Conservation (phyloP, 352 stramenopile species). For the Phytophthora pisi region DNA sequence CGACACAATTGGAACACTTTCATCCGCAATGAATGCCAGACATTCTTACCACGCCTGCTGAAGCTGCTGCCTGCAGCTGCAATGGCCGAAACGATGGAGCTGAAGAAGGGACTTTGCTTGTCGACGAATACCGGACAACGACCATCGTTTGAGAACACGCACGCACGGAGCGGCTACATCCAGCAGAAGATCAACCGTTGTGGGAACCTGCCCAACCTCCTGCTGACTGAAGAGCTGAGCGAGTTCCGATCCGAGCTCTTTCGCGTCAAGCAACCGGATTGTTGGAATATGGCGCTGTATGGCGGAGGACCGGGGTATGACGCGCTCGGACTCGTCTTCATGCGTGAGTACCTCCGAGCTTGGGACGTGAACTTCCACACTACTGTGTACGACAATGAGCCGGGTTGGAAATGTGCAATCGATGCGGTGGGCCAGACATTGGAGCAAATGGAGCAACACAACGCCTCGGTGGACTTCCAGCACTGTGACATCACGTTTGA, state of each 20-base stretch:
- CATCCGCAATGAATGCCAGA: constrained; percentile 41
- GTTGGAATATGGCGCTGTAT: constrained; percentile 62
- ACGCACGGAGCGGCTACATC: constrained; percentile 70
- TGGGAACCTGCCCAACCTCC: constrained; percentile 64
- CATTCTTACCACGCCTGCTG: constrained; percentile 49
- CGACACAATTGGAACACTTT: constrained; percentile 64
- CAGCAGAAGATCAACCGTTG: constrained; percentile 74
- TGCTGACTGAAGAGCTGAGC: constrained; percentile 57
- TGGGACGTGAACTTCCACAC: constrained; percentile 49
- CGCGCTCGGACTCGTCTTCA: constrained; percentile 54
- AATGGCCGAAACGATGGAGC: constrained; percentile 49
- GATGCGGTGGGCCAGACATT: constrained; percentile 40
- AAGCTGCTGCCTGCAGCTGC: constrained; percentile 34
- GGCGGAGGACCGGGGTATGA: constrained; percentile 70
- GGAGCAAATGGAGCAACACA: constrained; percentile 19
- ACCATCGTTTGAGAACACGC: constrained; percentile 63
- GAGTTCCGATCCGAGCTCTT: constrained; percentile 63
- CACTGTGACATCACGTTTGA: constrained; percentile 68
- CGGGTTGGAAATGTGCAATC: constrained; percentile 58
- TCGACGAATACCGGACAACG: constrained; percentile 71
- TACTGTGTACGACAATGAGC: constrained; percentile 77
- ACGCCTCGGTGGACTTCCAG: constrained; percentile 49
- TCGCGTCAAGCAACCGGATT: constrained; percentile 25
- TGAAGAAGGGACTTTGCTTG: constrained; percentile 62
- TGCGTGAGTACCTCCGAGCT: constrained; percentile 60